phyloP scores from a whole-genome alignment of 768 basidiomycete species.

The Hypholoma sublateritium region DNA sequence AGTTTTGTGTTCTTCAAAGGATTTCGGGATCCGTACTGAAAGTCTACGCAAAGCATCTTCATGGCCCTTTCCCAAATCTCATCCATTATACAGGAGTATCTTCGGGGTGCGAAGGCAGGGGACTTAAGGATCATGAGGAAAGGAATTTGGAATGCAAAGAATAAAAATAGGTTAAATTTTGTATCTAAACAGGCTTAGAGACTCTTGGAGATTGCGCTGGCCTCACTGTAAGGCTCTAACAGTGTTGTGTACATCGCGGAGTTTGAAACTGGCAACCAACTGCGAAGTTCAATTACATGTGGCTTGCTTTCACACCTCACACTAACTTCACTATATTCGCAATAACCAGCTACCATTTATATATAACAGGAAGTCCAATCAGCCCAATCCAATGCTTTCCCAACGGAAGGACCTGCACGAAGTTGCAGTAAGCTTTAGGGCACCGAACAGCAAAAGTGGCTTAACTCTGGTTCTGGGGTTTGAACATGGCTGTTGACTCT shows the following conservation, averaged over 20 bases:
- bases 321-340: too few relatives aligned
- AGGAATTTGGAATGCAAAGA: background rate
- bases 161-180: background rate
- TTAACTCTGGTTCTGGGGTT: too few relatives aligned
- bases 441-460: too few relatives aligned
- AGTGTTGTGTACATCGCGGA: background rate
- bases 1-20: conserved; percentile 22
- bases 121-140: background rate
- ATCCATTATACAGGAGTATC: conserved; percentile 50
- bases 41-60: conserved; percentile 40
- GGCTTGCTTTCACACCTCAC: too few relatives aligned
- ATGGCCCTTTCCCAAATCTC: conserved; percentile 55
- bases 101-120: background rate
- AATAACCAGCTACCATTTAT: too few relatives aligned
- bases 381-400: too few relatives aligned
- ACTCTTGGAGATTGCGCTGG: too few relatives aligned
- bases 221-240: too few relatives aligned
- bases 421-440: too few relatives aligned
- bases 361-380: too few relatives aligned
- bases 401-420: too few relatives aligned
- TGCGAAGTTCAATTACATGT: background rate
- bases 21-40: background rate
- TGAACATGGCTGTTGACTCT: too few relatives aligned
- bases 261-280: background rate
- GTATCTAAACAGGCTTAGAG: background rate